Evolutionary conservation across 148 eudicot species (phyloP).

Genomic region (Rhododendron henanense): DNA sequence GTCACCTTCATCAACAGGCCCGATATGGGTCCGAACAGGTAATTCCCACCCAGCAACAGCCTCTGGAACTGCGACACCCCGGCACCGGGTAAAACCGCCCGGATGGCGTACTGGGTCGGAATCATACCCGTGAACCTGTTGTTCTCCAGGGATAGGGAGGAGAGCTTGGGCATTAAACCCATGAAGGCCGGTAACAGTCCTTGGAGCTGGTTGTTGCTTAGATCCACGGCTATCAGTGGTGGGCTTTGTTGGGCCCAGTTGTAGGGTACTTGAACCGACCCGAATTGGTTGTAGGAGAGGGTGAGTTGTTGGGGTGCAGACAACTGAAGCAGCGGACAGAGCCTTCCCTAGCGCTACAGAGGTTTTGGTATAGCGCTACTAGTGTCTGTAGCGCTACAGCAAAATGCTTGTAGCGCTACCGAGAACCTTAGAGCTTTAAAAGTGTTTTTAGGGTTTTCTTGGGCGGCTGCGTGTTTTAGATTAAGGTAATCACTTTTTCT

Average conservation of each 20-base stretch:
- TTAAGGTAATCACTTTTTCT: no score
- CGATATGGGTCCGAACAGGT: slow-evolving; percentile 72
- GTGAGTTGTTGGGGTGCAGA: slow-evolving; percentile 34
- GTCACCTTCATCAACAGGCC: slow-evolving; percentile 44
- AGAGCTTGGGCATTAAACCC: slow-evolving; percentile 68
- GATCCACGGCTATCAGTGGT: slow-evolving; percentile 62
- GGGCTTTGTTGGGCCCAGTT: slow-evolving; percentile 26
- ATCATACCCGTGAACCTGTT: slow-evolving; percentile 66
- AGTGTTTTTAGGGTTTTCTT: no score
- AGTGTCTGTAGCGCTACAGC: no score
- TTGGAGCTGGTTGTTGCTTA: slow-evolving; percentile 49
- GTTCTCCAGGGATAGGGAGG: slow-evolving; percentile 62
- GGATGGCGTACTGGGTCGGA: slow-evolving; percentile 59
- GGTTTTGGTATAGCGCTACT: no score
- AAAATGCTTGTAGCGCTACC: no score
- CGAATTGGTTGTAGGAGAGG: slow-evolving; percentile 37
- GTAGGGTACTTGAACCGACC: slow-evolving; percentile 28
- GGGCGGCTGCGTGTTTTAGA: no score
- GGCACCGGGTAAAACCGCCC: slow-evolving; percentile 37
- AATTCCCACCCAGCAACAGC: slow-evolving; percentile 79
- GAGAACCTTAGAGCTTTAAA: no score
- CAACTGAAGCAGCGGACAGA: no score
- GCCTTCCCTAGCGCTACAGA: no score
- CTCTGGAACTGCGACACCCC: slow-evolving; percentile 58
- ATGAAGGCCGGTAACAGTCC: slow-evolving; percentile 71